Percentiles rank a stretch among this genome's conserved stretches.
Evolutionary conservation across 2,329 filamentous ascomycete species (phyloP).

Genomic region (Cyanodermella asteris): DNA sequence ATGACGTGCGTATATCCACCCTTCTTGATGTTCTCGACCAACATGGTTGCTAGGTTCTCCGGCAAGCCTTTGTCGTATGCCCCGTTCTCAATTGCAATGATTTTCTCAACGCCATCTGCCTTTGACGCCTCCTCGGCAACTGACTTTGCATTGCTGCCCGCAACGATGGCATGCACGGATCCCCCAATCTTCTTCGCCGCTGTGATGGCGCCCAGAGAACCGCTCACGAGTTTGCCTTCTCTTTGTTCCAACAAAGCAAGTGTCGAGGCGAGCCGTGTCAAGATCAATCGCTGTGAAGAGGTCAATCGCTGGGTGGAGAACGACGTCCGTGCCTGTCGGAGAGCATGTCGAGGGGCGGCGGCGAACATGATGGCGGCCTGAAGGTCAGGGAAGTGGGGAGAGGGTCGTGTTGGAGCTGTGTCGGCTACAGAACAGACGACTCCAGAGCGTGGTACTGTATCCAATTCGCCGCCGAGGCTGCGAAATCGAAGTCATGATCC

Average conservation of each 20-base stretch:
- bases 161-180: slow-evolving; percentile 66
- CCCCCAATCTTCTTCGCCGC: slow-evolving; percentile 76
- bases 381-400: too few relatives aligned
- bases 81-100: slow-evolving; percentile 68
- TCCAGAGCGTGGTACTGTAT: too few relatives aligned
- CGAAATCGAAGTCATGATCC: too few relatives aligned
- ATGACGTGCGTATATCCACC: slow-evolving; percentile 84
- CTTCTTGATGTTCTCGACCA: slow-evolving; percentile 93
- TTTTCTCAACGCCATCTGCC: slow-evolving; percentile 75
- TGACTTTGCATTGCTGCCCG: slow-evolving; percentile 52
- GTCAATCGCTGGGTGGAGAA: not conserved
- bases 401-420: too few relatives aligned
- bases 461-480: too few relatives aligned
- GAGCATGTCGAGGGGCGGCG: slow-evolving; percentile 1
- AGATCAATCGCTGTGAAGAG: slow-evolving; percentile 26
- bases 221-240: slow-evolving; percentile 64
- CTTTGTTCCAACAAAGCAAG: slow-evolving; percentile 83
- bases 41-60: slow-evolving; percentile 80
- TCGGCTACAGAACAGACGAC: too few relatives aligned
- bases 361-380: slow-evolving; percentile 2
- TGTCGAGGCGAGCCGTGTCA: slow-evolving; percentile 58
- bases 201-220: slow-evolving; percentile 65
- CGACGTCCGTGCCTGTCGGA: not conserved
- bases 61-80: slow-evolving; percentile 88
- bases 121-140: slow-evolving; percentile 72